Conservation (phyloP, 805 yeast genomes). For the Metschnikowia kofuensis region DNA sequence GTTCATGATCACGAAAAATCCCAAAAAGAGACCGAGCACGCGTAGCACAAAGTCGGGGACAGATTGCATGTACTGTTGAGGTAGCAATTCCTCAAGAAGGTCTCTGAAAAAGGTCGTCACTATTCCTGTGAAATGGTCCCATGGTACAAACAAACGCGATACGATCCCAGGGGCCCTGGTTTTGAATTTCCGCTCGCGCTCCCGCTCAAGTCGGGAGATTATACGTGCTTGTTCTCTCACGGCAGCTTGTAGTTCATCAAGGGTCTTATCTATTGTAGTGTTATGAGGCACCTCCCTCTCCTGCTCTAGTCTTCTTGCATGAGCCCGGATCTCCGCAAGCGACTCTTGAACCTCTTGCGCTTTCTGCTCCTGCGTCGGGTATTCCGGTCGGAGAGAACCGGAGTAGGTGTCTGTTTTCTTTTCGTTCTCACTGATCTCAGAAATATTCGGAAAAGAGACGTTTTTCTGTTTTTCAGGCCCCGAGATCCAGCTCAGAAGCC, state of each 20-base stretch:
- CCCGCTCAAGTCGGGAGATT: slow-evolving; percentile 5
- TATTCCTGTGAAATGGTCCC: slow-evolving; percentile 3
- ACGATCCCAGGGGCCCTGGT: not conserved
- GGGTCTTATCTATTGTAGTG: not conserved
- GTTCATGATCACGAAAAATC: slow-evolving; percentile 5
- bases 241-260: slow-evolving; percentile 4
- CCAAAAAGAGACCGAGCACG: slow-evolving; percentile 3
- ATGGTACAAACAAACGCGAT: slow-evolving; percentile 1
- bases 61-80: not conserved
- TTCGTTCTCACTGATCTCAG: no score
- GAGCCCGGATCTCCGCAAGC: slow-evolving; percentile 1
- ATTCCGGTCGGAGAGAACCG: not conserved
- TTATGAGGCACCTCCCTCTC: not conserved
- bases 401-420: no score
- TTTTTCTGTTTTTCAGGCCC: not conserved
- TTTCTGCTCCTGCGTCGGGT: not conserved
- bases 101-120: slow-evolving; percentile 2
- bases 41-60: slow-evolving; percentile 1
- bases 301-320: not conserved
- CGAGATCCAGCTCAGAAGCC: not conserved
- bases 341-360: not conserved
- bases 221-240: slow-evolving; percentile 6
- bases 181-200: not conserved
- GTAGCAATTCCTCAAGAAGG: slow-evolving; percentile 3
- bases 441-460: not conserved